Evolutionary conservation across 257 asterid genomes (phyloP), one percentile per base, ranked within the genome.

Genomic region (Dorcoceras hygrometricum): DNA sequence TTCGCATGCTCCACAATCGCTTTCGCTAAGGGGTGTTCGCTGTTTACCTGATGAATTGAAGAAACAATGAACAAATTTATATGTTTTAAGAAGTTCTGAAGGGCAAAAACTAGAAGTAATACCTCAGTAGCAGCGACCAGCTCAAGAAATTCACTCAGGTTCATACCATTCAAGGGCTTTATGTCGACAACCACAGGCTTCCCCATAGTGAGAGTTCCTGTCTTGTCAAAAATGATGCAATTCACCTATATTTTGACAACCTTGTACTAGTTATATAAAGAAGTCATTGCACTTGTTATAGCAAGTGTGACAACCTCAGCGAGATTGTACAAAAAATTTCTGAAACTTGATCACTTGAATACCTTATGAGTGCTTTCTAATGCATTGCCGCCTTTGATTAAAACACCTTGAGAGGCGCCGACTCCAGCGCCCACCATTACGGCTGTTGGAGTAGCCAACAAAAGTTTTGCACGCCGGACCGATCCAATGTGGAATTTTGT

Each of bases 21-120:
- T 66, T 79, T 82, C 25, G 82, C 87, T 53, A 82, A 67, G 25
- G 87, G 84, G 65, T 82, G 87, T 70, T 79, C 83, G 24, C 84
- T 82, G 34, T 82, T 79, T 58, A 65, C 82, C 87, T 82, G 70
- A 28, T 43, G 50, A 57, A 60, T 28, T 4, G 23, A 26, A 70
- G n/a, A 22, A 19, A 28, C 3, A 27, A 60, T 53, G 75, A 48
- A 62, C 69, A 80, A 25, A 76, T 55, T 20, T 29, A 76, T 23
- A 56, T 20, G 22, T 48, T 27, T 59, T 74, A 39, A 18, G 12
- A 39, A 39, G 5, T 39, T 39, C 3, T 39, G n/a, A 12, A 39
- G 50, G 50, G 50, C 7, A 59, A 67, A 59, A 28, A 18, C 48
- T 6, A 27, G 12, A 28, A 59, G 63, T 5, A 24, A 27, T 56